Conservation (phyloP, 2,329 filamentous ascomycete species). For the Paraphaeosphaeria sporulosa region DNA sequence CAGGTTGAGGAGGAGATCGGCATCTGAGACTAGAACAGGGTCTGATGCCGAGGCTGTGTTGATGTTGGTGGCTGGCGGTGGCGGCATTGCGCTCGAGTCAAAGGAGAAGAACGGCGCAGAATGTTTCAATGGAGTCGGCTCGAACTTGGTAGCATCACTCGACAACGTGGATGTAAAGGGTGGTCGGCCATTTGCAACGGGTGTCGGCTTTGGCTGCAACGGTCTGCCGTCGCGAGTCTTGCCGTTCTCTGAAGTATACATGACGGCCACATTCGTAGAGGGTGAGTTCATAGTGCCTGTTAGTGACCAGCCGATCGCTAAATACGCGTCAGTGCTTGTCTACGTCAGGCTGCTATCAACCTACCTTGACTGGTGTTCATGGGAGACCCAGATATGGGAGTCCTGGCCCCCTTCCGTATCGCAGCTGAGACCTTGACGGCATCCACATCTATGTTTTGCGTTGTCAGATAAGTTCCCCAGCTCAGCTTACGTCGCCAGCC, state of each 20-base stretch:
- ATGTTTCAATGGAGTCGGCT: constrained; percentile 28
- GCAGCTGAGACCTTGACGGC: constrained; percentile 41
- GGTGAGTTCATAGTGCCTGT: constrained; percentile 87
- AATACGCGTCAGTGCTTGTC: constrained; percentile 20
- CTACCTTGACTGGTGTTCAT: constrained; percentile 60
- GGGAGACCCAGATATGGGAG: constrained; percentile 53
- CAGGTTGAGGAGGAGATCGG: constrained; percentile 59
- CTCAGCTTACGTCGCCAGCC: constrained; percentile 59
- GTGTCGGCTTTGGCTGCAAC: constrained; percentile 29
- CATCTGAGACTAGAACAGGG: constrained; percentile 52
- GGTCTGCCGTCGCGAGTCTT: constrained; percentile 33
- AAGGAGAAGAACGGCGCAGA: constrained; percentile 33
- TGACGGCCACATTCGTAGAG: constrained; percentile 80
- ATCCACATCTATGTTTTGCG: constrained; percentile 40
- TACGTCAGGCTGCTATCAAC: constrained; percentile 6
- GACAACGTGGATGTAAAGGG: constrained; percentile 44
- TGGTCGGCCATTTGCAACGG: constrained; percentile 29
- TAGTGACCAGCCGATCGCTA: constrained; percentile 83
- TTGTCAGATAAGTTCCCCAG: constrained; percentile 52
- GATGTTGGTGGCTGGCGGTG: constrained; percentile 32
- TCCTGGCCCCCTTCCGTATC: constrained; percentile 38
- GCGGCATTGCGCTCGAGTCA: constrained; percentile 41
- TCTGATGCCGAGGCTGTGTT: constrained; percentile 36
- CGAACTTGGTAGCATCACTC: constrained; percentile 35
- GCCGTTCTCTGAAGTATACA: constrained; percentile 69